A percentile compares a stretch with the other conserved stretches of the same genome.
Evolutionary conservation across 2,329 filamentous ascomycete species (phyloP).

Genomic region (Raffaelea ambrosiae): DNA sequence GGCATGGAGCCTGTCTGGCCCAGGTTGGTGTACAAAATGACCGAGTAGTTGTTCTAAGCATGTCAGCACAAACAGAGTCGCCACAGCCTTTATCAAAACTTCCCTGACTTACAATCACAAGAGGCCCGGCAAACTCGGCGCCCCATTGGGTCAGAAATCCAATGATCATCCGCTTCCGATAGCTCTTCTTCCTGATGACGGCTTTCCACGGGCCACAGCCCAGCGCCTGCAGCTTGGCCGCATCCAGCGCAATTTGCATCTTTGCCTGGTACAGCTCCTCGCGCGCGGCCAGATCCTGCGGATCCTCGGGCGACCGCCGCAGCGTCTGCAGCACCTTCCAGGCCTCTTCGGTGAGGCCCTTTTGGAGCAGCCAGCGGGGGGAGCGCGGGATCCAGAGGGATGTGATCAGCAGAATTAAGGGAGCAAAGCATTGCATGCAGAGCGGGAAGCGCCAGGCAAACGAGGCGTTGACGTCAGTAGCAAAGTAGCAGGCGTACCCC

Average conservation of each 20-base stretch:
- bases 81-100: too few relatives aligned
- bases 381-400: slow-evolving; percentile 35
- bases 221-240: slow-evolving; percentile 27
- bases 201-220: slow-evolving; percentile 34
- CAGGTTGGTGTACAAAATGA: slow-evolving; percentile 28
- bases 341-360: slow-evolving; percentile 35
- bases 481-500: slow-evolving; percentile 30
- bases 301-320: slow-evolving; percentile 27
- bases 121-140: slow-evolving; percentile 41
- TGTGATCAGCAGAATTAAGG: slow-evolving; percentile 25
- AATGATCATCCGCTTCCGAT: slow-evolving; percentile 41
- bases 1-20: slow-evolving; percentile 31
- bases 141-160: slow-evolving; percentile 45
- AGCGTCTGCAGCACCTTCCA: slow-evolving; percentile 31
- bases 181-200: slow-evolving; percentile 35
- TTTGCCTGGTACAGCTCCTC: slow-evolving; percentile 38
- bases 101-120: too few relatives aligned
- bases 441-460: slow-evolving; percentile 38
- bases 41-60: slow-evolving; percentile 34
- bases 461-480: slow-evolving; percentile 19
- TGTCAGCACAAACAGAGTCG: too few relatives aligned
- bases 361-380: slow-evolving; percentile 39
- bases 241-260: slow-evolving; percentile 34
- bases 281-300: slow-evolving; percentile 29
- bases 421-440: slow-evolving; percentile 26